phyloP scores from a whole-genome alignment of 2,329 filamentous ascomycete genomes.

The Talaromyces marneffei region DNA sequence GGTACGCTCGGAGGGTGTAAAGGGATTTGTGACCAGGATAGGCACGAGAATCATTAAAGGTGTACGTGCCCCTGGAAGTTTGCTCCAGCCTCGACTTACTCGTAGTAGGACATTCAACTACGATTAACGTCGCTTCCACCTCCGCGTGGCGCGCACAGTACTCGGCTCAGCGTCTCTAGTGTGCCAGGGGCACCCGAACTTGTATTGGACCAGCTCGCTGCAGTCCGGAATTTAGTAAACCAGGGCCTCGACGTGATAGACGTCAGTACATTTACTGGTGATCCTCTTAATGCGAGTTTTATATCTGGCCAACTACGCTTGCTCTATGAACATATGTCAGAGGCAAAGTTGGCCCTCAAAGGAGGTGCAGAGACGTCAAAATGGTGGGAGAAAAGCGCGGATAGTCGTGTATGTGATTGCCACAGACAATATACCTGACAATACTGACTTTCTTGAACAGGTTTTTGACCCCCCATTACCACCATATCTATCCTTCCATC shows the following conservation, averaged over 20 bases:
- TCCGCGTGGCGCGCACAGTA: slow-evolving; percentile 47
- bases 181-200: slow-evolving; percentile 52
- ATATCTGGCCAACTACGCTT: slow-evolving; percentile 55
- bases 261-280: slow-evolving; percentile 67
- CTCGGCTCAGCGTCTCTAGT: slow-evolving; percentile 48
- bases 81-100: background rate
- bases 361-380: slow-evolving; percentile 46
- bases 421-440: background rate
- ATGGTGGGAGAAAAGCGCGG: slow-evolving; percentile 53
- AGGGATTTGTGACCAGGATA: slow-evolving; percentile 84
- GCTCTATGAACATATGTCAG: slow-evolving; percentile 55
- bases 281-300: slow-evolving; percentile 54
- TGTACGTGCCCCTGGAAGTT: slow-evolving; percentile 47
- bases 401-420: slow-evolving; percentile 48
- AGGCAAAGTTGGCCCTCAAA: slow-evolving; percentile 55
- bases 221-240: slow-evolving; percentile 70
- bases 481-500: slow-evolving; percentile 64
- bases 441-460: slow-evolving; percentile 19
- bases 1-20: slow-evolving; percentile 78
- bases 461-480: slow-evolving; percentile 60
- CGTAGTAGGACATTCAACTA: slow-evolving; percentile 64
- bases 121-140: slow-evolving; percentile 54
- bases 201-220: slow-evolving; percentile 63
- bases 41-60: slow-evolving; percentile 90
- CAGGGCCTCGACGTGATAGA: slow-evolving; percentile 77